Evolutionary conservation across 305 asterid species (phyloP).

Genomic region (Fraxinus latifolia): DNA sequence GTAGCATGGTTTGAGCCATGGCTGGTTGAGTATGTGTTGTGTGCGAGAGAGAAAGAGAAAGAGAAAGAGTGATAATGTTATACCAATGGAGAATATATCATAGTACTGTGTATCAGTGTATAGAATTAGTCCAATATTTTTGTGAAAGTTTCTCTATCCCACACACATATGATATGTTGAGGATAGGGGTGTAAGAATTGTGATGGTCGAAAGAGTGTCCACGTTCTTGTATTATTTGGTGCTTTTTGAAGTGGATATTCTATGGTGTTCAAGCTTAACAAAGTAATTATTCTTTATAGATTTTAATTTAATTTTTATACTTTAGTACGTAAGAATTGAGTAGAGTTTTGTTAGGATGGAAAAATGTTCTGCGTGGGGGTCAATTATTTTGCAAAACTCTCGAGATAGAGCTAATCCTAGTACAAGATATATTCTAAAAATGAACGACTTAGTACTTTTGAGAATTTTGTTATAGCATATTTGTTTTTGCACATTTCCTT

Average conservation of each 20-base stretch:
- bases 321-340: not conserved
- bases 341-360: not conserved
- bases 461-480: not conserved
- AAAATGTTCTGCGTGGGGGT: not conserved
- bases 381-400: not conserved
- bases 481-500: not conserved
- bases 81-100: not conserved
- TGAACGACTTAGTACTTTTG: not conserved
- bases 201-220: conserved; percentile 20
- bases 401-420: not conserved
- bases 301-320: not conserved
- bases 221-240: conserved; percentile 8
- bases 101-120: not conserved
- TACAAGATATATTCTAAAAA: too few species aligned
- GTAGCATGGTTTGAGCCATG: conserved; percentile 62
- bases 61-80: not conserved
- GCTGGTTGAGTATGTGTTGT: not conserved
- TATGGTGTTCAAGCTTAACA: not conserved
- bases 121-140: conserved; percentile 1
- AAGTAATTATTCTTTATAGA: not conserved
- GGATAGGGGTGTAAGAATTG: conserved; percentile 30
- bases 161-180: conserved; percentile 24
- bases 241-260: not conserved
- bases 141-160: conserved; percentile 25
- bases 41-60: not conserved